Conservation (phyloP, 768 basidiomycete genomes). For the Tubosaeta brunneosetosa region DNA sequence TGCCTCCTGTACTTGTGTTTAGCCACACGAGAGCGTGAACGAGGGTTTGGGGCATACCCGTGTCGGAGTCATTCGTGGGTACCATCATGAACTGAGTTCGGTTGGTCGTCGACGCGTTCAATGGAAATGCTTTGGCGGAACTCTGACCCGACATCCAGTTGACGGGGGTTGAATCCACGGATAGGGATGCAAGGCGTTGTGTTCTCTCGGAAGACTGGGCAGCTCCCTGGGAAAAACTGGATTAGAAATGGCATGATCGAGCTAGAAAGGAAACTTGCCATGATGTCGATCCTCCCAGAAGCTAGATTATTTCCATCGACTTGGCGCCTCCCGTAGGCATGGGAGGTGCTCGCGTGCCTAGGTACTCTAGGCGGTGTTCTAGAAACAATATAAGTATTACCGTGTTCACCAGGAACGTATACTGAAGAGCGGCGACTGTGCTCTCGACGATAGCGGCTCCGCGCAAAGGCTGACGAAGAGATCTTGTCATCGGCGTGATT, state of each 20-base stretch:
- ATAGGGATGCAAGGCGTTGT: conserved; percentile 22
- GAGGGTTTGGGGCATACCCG: conserved; percentile 10
- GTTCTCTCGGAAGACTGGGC: background rate
- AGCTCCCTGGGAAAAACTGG: conserved; percentile 1
- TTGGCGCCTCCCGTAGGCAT: conserved; percentile 7
- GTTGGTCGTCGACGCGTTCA: conserved; percentile 49
- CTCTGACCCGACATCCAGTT: conserved; percentile 29
- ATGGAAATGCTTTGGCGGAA: conserved; percentile 31
- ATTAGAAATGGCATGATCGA: conserved; percentile 2
- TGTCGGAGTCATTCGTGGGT: conserved; percentile 16
- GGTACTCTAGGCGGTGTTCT: background rate
- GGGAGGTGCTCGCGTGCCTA: background rate
- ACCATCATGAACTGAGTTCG: conserved; percentile 41
- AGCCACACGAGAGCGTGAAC: background rate
- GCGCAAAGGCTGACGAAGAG: conserved; percentile 17
- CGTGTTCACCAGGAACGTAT: conserved; percentile 23
- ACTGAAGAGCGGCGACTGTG: conserved; percentile 19
- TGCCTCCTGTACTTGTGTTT: conserved; percentile 6
- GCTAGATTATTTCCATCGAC: conserved; percentile 21
- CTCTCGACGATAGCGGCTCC: conserved; percentile 15
- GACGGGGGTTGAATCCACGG: conserved; percentile 14
- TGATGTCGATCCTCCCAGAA: conserved; percentile 45
- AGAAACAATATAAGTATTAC: conserved; percentile 26
- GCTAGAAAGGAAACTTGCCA: conserved; percentile 33
- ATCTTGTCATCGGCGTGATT: conserved; percentile 4